These are phyloP conservation scores for Aquilaria malaccensis DNA, from an alignment of 345 rosid species.

Conservation along the genomic window DNA sequence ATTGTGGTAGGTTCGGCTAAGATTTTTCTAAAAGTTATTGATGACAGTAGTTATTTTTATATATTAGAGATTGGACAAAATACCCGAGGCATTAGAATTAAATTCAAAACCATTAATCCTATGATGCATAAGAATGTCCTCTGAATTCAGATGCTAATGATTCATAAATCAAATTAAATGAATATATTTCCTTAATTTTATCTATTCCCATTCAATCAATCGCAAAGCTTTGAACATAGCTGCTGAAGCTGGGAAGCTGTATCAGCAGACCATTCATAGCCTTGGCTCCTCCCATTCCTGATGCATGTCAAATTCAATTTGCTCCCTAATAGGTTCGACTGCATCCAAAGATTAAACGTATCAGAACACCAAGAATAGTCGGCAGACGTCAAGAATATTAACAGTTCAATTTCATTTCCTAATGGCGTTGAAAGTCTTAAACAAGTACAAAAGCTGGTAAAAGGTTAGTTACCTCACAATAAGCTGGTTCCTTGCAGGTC, in stretches of 20 bases:
- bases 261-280: slow-evolving; percentile 21
- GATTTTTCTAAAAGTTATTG: too few species aligned
- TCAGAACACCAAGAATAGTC: not conserved
- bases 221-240: slow-evolving; percentile 57
- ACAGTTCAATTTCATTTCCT: not conserved
- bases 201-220: slow-evolving; percentile 18
- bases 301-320: slow-evolving; percentile 60
- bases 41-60: too few species aligned
- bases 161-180: too few species aligned
- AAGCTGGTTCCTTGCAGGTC: slow-evolving; percentile 55
- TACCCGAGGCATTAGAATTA: too few species aligned
- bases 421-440: not conserved
- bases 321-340: slow-evolving; percentile 44
- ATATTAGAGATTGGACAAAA: too few species aligned
- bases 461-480: slow-evolving; percentile 50
- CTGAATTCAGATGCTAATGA: too few species aligned
- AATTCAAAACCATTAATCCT: too few species aligned
- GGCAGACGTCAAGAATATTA: not conserved
- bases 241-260: slow-evolving; percentile 23
- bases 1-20: too few species aligned
- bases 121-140: too few species aligned
- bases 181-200: too few species aligned
- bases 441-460: not conserved
- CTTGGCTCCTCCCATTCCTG: slow-evolving; percentile 34
- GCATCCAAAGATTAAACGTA: slow-evolving; percentile 17